Conservation (phyloP, 805 yeast genomes). For the Candida michaelii region DNA sequence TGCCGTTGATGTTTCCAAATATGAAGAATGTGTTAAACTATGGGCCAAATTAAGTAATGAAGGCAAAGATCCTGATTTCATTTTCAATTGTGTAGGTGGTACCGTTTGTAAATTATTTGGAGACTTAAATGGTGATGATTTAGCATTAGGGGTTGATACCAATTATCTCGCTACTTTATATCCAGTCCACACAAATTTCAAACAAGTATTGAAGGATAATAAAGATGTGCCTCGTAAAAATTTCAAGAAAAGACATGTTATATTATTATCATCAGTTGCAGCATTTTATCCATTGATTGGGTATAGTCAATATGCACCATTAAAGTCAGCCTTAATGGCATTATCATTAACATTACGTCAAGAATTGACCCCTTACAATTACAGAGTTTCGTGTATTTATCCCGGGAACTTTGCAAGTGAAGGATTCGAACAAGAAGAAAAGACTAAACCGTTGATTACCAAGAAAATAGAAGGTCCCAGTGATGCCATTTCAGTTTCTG, state of each 20-base stretch:
- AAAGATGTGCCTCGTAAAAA: conserved; percentile 6
- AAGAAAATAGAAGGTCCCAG: conserved; percentile 83
- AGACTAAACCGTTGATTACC: conserved; percentile 84
- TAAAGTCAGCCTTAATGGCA: conserved; percentile 78
- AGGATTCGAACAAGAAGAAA: conserved; percentile 79
- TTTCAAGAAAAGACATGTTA: conserved; percentile 52
- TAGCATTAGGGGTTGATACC: conserved; percentile 59
- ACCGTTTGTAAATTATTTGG: conserved; percentile 75
- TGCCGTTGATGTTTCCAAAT: conserved; percentile 64
- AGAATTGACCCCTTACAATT: conserved; percentile 68
- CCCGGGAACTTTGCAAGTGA: conserved; percentile 92
- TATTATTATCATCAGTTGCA: conserved; percentile 68
- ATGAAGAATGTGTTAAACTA: conserved; percentile 47
- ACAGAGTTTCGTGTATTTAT: conserved; percentile 69
- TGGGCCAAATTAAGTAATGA: conserved; percentile 34
- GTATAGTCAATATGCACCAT: conserved; percentile 86
- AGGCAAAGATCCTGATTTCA: conserved; percentile 61
- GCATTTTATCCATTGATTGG: conserved; percentile 90
- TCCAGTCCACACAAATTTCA: conserved; percentile 64
- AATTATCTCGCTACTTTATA: conserved; percentile 76
- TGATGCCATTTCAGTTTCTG: conserved; percentile 60
- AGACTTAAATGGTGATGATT: conserved; percentile 59
- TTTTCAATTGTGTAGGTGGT: conserved; percentile 86
- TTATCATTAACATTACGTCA: conserved; percentile 78
- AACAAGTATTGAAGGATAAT: conserved; percentile 26